Conservation (phyloP, 2,329 filamentous ascomycete genomes). For the Nigrospora sphaerica region DNA sequence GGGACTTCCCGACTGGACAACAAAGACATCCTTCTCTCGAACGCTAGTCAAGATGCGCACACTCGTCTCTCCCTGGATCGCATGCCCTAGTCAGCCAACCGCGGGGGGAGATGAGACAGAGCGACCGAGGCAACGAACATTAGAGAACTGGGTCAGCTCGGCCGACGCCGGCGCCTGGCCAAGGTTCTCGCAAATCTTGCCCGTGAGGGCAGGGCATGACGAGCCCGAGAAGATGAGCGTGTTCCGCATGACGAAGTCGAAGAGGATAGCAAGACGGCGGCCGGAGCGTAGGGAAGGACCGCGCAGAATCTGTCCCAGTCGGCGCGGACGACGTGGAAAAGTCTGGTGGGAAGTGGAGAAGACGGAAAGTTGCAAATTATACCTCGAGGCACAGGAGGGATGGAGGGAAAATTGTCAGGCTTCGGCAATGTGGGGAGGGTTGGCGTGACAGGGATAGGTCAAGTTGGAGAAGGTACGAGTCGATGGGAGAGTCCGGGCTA, state of each 20-base stretch:
- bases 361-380: background rate
- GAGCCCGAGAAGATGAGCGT: slow-evolving; percentile 63
- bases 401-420: too few relatives aligned
- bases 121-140: slow-evolving; percentile 40
- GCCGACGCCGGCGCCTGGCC: slow-evolving; percentile 58
- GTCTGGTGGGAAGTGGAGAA: background rate
- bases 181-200: slow-evolving; percentile 61
- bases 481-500: too few relatives aligned
- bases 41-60: slow-evolving; percentile 68
- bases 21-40: slow-evolving; percentile 97
- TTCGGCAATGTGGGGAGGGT: too few relatives aligned
- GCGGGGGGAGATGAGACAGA: slow-evolving; percentile 13
- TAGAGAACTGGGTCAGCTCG: slow-evolving; percentile 64
- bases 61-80: slow-evolving; percentile 57
- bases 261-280: slow-evolving; percentile 16
- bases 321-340: too few relatives aligned
- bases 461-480: too few relatives aligned
- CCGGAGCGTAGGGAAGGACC: slow-evolving; percentile 16
- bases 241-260: slow-evolving; percentile 44
- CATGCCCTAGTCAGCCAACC: slow-evolving; percentile 5
- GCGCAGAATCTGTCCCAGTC: slow-evolving; percentile 7
- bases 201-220: slow-evolving; percentile 57
- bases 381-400: too few relatives aligned
- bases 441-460: too few relatives aligned
- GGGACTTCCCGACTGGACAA: slow-evolving; percentile 91